A percentile compares a stretch with the other conserved stretches of the same genome.
phyloP scores from a whole-genome alignment of 129 eudicot species.

The Pulicaria dysenterica region DNA sequence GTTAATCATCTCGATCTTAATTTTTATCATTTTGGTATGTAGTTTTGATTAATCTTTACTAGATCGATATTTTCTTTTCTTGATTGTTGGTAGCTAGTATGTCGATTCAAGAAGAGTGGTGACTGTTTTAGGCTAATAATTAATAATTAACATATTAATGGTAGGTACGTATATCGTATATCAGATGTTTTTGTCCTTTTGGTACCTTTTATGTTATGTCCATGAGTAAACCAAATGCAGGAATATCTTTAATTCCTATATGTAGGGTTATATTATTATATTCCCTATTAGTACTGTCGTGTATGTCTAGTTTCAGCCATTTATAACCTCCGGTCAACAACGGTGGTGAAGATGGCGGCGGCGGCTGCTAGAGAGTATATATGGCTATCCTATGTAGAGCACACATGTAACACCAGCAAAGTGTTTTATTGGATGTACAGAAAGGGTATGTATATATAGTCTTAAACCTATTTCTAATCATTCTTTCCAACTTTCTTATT shows the following conservation, averaged over 20 bases:
- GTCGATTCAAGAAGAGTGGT: background rate
- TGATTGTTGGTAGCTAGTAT: background rate
- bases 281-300: background rate
- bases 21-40: constrained; percentile 19
- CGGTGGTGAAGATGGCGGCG: background rate
- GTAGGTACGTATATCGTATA: constrained; percentile 26
- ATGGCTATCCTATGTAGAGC: background rate
- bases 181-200: constrained; percentile 4
- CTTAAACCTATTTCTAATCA: no score
- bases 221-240: constrained; percentile 33
- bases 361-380: background rate
- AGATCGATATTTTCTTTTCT: background rate
- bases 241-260: constrained; percentile 20
- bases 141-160: background rate
- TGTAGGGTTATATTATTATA: constrained; percentile 13
- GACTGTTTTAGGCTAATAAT: constrained; percentile 30
- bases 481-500: no score
- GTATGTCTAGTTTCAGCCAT: background rate
- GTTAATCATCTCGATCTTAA: background rate
- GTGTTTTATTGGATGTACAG: no score
- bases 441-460: no score
- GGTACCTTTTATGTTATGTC: constrained; percentile 1
- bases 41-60: constrained; percentile 22
- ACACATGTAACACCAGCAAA: no score
- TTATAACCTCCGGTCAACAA: background rate